These are phyloP conservation scores for Amanita rimosa DNA, from an alignment of 768 basidiomycete species.

Conservation along the genomic window DNA sequence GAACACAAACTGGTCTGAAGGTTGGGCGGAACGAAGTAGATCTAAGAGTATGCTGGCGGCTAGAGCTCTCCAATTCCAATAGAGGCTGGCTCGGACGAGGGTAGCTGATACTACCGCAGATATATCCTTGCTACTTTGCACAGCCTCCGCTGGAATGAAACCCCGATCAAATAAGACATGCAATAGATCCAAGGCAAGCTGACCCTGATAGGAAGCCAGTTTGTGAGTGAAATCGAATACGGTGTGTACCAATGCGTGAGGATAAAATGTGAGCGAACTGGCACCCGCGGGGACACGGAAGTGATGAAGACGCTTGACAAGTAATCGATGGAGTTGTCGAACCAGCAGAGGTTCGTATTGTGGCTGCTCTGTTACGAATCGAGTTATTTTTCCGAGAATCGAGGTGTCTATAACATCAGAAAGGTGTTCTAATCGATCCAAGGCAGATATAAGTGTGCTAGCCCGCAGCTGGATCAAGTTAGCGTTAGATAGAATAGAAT, in stretches of 20 bases:
- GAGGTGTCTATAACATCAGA: conserved; percentile 1
- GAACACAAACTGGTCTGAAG: conserved; percentile 15
- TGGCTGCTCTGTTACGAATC: background rate
- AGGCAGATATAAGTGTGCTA: background rate
- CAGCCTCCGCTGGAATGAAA: conserved; percentile 35
- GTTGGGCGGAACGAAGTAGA: conserved; percentile 11
- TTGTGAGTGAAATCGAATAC: conserved; percentile 33
- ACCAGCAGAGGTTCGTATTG: background rate
- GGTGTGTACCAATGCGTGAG: conserved; percentile 24
- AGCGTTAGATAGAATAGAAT: background rate
- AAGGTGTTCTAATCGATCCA: background rate
- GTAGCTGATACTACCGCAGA: conserved; percentile 35
- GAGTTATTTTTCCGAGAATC: background rate
- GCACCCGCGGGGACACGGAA: conserved; percentile 17
- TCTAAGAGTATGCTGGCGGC: conserved; percentile 27
- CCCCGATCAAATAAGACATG: conserved; percentile 31
- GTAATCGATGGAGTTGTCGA: conserved; percentile 16
- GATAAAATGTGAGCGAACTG: conserved; percentile 22
- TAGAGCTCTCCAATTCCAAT: conserved; percentile 40
- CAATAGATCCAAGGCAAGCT: conserved; percentile 34
- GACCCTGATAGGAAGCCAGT: conserved; percentile 21
- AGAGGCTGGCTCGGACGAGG: conserved; percentile 38
- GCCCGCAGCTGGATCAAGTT: background rate
- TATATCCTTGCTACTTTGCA: conserved; percentile 29
- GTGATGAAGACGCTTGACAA: conserved; percentile 17